phyloP scores from a whole-genome alignment of 192 early-diverging fungal species.

The Rhizophlyctis rosea region DNA sequence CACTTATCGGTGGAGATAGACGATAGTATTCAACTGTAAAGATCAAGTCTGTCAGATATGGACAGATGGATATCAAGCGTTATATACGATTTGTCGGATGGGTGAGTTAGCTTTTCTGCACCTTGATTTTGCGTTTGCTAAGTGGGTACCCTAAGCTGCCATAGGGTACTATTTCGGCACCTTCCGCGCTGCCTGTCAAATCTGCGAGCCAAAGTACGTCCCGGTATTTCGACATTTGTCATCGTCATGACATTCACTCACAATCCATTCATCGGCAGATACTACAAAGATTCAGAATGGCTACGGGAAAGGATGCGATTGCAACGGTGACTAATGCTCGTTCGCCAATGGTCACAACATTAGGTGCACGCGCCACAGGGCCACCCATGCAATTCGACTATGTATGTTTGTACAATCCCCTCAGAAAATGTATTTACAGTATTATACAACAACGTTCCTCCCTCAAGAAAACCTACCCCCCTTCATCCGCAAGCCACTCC shows the following conservation, averaged over 20 bases:
- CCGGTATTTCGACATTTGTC: neutral
- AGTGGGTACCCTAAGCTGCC: constrained; percentile 15
- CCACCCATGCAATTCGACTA: no score
- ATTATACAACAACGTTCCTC: no score
- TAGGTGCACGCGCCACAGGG: no score
- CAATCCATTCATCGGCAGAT: constrained; percentile 12
- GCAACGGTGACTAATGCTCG: neutral
- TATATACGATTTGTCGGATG: constrained; percentile 35
- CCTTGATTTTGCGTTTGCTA: neutral
- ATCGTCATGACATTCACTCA: neutral
- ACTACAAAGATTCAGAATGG: constrained; percentile 44
- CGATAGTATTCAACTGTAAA: neutral
- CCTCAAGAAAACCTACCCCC: no score
- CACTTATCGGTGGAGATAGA: no score
- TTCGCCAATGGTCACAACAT: no score
- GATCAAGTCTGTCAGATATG: constrained; percentile 32
- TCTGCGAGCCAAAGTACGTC: constrained; percentile 47
- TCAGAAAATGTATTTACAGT: no score
- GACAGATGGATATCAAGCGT: constrained; percentile 24
- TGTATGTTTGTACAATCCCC: no score
- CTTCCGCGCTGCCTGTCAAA: constrained; percentile 28
- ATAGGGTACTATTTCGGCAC: constrained; percentile 38
- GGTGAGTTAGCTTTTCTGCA: constrained; percentile 19
- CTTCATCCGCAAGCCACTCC: no score
- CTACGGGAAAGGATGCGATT: constrained; percentile 24